A percentile compares a stretch with the other conserved stretches of the same genome.
Evolutionary conservation across 1,284 basidiomycete genomes (phyloP).

Genomic region (Melampsora occidentalis): DNA sequence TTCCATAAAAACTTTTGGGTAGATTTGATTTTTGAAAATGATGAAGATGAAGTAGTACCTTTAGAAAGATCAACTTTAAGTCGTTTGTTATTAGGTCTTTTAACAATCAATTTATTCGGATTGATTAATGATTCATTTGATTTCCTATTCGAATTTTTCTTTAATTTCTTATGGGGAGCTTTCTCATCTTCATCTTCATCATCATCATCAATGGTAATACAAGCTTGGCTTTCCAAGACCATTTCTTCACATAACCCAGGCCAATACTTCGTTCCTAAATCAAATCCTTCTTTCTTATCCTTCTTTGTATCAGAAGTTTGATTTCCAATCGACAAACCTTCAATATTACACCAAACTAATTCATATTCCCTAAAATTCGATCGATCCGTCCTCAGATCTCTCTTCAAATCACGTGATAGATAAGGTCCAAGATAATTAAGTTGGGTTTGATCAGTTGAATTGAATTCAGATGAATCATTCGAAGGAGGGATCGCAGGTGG

Average conservation of each 20-base stretch:
- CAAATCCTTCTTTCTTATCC: background rate
- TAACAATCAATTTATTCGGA: background rate
- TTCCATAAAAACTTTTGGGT: slow-evolving; percentile 22
- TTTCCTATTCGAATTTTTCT: slow-evolving; percentile 4
- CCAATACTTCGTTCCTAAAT: slow-evolving; percentile 35
- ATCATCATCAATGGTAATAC: slow-evolving; percentile 18
- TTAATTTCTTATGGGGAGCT: background rate
- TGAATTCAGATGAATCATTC: background rate
- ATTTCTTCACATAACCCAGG: slow-evolving; percentile 26
- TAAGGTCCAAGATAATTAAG: slow-evolving; percentile 28
- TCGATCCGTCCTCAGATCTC: slow-evolving; percentile 21
- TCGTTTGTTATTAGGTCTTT: background rate
- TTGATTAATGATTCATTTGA: background rate
- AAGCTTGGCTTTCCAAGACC: slow-evolving; percentile 17
- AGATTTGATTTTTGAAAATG: background rate
- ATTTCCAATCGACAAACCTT: slow-evolving; percentile 10
- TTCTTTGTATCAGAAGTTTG: background rate
- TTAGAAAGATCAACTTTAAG: background rate
- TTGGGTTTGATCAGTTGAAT: background rate
- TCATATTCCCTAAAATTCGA: slow-evolving; percentile 36
- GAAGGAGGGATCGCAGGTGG: slow-evolving; percentile 5
- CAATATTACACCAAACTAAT: slow-evolving; percentile 33
- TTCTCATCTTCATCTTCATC: background rate
- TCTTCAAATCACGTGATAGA: slow-evolving; percentile 17
- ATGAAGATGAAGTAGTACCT: background rate